Evolutionary conservation across 2,329 filamentous ascomycete species (phyloP), one percentile per base, ranked within the genome.

Genomic region (Sporothrix luriei): DNA sequence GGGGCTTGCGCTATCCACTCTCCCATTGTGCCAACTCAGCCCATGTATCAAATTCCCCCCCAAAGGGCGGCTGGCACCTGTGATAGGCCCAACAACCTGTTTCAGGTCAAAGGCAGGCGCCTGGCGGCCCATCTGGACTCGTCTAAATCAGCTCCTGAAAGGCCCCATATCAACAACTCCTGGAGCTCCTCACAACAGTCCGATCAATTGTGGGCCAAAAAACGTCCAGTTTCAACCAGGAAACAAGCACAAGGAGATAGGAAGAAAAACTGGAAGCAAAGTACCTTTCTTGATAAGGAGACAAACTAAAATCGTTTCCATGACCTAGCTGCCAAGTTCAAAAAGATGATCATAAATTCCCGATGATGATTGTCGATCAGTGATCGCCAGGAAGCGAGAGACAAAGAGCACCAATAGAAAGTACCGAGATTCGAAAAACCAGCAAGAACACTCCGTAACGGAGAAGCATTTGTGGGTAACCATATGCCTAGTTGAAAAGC

Each of bases 81-180:
- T 52, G 62, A 65, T 65, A 65, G 62, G 62, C 48, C 26, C 46
- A 40, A 38, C 16, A 19, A 38, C 21, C 13, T 46, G 62, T 65
- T 65, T 65, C 62, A 65, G 62, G 62, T 33, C 61, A 49, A 64
- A 64, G 24, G 49, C 49, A 49, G 61, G 43, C 61, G 46, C 38
- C 38, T n/a, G 14, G 38, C 19, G 33, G 33, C 10, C 9, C 48
- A 48, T 49, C 59, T 48, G 16, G 40, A 33, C 33, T 33, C 33
- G 0, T 33, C 33, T 7, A 33, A 33, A 6, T 33, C 33, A 33
- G 33, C 33, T 33, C 33, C 33, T 33, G 6, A 33, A 33, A 1
- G 9, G 33, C 33, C 33, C 33, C 33, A 33, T 33, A 33, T 7
- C 33, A 33, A 33, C 33, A 33, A 7, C 33, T 33, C 33, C 5